Evolutionary conservation across 1,284 basidiomycete genomes (phyloP), one percentile per base, ranked within the genome.

Genomic region (Sporisorium scitamineum): DNA sequence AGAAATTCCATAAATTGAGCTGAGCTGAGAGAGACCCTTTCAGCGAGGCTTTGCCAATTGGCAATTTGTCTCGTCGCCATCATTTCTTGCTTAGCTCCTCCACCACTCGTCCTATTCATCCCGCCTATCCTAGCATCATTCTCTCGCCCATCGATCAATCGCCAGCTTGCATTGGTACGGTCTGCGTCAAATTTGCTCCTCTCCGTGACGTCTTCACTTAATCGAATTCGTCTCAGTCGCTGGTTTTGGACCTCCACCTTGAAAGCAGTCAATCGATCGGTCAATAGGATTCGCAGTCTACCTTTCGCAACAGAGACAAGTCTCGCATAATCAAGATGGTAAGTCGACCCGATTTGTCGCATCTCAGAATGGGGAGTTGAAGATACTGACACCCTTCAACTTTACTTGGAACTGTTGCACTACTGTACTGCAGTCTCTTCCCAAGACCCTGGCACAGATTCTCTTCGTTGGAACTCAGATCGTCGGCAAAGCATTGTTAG

Each of bases 401-500:
- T 14, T 39, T 9, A 2, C 32, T 20, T 16, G 39, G n/a, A 42
- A 20, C 8, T 9, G 2, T 18, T 18, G 26, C 34, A 34, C 24
- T 5, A 27, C n/a, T 37, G 5, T 18, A 16, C 51, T 39, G 39
- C 70, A 83, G 82, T 82, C 81, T 41, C 64, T 86, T n/a, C 86
- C 86, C 24, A 82, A 89, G 86, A 88, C 91, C 72, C 87, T 96
- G 50, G 89, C 94, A 20, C 94, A 95, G 85, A 93, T 97, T 70
- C 87, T 94, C 60, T 86, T 95, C 41, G 90, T 92, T 45, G 93
- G 93, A 26, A 89, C 90, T 37, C 90, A 91, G 86, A 95, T 95
- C 78, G 88, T 99, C 59, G 95, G 96, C 61, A 95, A 92, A 87
- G 97, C 97, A 41, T 91, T 97, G 68, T 88, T 90, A 44, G 95